Base-by-base conservation (phyloP, 257 asterid species). In the Gentiana macrophylla region DNA sequence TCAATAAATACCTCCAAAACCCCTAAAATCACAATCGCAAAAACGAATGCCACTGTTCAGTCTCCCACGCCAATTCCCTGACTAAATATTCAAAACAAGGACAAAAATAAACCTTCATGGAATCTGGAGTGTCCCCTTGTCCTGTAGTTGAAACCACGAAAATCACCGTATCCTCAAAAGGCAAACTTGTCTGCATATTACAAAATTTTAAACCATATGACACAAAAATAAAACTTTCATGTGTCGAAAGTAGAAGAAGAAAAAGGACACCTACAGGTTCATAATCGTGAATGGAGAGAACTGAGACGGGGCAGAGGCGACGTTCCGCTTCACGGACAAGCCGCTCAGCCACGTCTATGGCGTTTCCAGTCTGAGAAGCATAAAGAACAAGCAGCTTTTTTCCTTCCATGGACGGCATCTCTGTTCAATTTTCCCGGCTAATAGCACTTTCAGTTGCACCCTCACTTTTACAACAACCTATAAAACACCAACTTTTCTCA, bases 61-160 rank as follows among this genome's bases (percentile, higher is more conserved):
- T 41, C 45, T 38, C 44, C 44, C 15, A 62, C 2, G 10, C 0
- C 7, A 36, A 47, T 3, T 24, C 24, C 24, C 24, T 35, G 13
- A 24, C 13, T 12, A 12, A 5, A 33, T 12, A 13, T 11, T 2
- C 12, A 43, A 13, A 38, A n/a, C 47, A 46, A 24, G 37, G 59
- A 36, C 35, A 13, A 49, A 37, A 32, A 62, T 52, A 37, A 54
- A 92, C 98, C 98, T 92, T 92, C 85, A 92, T 83, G 37, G 97
- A 72, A 51, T 83, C 95, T 11, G 98, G 98, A 56, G 76, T 68
- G 55, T 92, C 98, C 53, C 98, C 98, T 79, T 92, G 98, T 43
- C 98, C 98, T 12, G 94, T 88, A 64, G 97, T 92, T 56, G 98
- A 83, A 65, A 85, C 98, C 73, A 92, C 91, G 77, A 88, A 88